A percentile compares a stretch with the other conserved stretches of the same genome.
Evolutionary conservation across 1,139 yeast species (phyloP).

Genomic region (Magnusiomyces suaveolens): DNA sequence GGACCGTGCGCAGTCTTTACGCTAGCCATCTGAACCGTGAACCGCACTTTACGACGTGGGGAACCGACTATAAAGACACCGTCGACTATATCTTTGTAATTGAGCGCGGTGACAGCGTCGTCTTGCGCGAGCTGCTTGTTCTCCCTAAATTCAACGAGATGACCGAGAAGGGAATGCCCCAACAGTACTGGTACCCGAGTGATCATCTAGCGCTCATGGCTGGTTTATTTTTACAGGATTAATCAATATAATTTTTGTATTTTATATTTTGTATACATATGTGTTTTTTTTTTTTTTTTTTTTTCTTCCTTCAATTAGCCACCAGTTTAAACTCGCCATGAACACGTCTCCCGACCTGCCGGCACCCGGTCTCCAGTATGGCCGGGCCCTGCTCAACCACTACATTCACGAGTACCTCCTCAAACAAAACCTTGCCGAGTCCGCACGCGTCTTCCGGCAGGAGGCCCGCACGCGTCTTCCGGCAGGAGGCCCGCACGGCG

Average conservation of each 20-base stretch:
- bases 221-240: not conserved
- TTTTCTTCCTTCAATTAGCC: no score
- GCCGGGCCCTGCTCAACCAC: conserved; percentile 62
- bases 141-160: not conserved
- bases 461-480: conserved; percentile 65
- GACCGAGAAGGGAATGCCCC: not conserved
- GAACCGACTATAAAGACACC: not conserved
- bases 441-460: conserved; percentile 61
- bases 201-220: not conserved
- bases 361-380: conserved; percentile 9
- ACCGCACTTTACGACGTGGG: not conserved
- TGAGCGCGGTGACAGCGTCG: not conserved
- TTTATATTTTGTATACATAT: no score
- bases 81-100: not conserved
- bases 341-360: not conserved
- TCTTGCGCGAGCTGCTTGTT: not conserved
- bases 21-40: no score
- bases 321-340: no score
- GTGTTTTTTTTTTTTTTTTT: no score
- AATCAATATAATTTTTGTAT: no score
- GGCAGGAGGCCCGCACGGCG: conserved; percentile 59
- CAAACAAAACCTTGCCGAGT: conserved; percentile 59
- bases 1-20: no score
- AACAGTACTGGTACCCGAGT: not conserved
- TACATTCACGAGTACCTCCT: conserved; percentile 79